A percentile compares a stretch with the other conserved stretches of the same genome.
Evolutionary conservation across 2,329 filamentous ascomycete species (phyloP).

Genomic region (Plenodomus tracheiphilus): DNA sequence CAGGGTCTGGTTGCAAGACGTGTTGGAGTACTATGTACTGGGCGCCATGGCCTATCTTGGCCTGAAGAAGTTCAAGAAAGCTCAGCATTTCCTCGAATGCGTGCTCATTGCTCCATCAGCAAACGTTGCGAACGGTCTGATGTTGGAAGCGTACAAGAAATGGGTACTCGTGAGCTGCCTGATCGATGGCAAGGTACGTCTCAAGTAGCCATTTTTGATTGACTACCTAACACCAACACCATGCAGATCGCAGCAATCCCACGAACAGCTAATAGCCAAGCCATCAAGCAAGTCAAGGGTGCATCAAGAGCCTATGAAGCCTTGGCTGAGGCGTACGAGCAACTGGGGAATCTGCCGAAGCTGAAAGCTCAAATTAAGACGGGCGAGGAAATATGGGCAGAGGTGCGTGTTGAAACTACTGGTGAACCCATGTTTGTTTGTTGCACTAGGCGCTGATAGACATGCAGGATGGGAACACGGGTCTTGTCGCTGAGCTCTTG

Average conservation of each 20-base stretch:
- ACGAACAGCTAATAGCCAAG: constrained; percentile 56
- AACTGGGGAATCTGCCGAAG: constrained; percentile 53
- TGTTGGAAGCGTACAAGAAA: constrained; percentile 90
- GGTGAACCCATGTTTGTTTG: constrained; percentile 6
- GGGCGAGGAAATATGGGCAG: constrained; percentile 63
- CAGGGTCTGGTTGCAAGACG: constrained; percentile 54
- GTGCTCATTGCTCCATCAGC: constrained; percentile 66
- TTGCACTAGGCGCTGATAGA: constrained; percentile 22
- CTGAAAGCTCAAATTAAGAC: constrained; percentile 67
- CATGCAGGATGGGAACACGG: constrained; percentile 68
- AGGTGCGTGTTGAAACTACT: constrained; percentile 46
- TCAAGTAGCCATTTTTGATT: constrained; percentile 7
- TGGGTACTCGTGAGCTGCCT: constrained; percentile 81
- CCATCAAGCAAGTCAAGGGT: constrained; percentile 60
- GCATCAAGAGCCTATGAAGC: constrained; percentile 71
- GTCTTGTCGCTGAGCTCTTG: constrained; percentile 71
- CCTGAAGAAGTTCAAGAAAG: constrained; percentile 47
- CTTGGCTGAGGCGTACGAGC: constrained; percentile 68
- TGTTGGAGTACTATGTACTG: constrained; percentile 60
- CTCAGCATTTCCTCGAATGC: constrained; percentile 52
- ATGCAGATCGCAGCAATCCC: constrained; percentile 57
- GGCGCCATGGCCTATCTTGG: constrained; percentile 54
- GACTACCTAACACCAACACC: constrained; percentile 5
- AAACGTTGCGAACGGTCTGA: constrained; percentile 71
- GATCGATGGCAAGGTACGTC: constrained; percentile 63